Conservation (phyloP, 768 basidiomycete genomes). For the Pisolithus marmoratus region DNA sequence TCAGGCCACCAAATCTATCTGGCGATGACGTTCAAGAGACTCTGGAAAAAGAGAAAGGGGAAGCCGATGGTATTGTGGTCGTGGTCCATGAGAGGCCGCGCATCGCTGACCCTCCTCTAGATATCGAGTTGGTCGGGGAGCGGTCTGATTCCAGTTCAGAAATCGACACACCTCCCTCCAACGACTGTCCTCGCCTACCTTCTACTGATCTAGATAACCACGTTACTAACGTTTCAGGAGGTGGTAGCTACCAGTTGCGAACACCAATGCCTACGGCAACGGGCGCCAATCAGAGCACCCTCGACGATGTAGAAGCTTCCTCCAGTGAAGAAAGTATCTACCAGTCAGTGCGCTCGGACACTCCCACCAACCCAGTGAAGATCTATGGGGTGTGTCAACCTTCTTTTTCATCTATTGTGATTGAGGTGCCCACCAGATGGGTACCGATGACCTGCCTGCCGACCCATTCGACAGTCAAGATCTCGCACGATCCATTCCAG, state of each 20-base stretch:
- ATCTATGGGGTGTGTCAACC: not conserved
- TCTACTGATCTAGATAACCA: too few species aligned
- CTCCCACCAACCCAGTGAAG: not conserved
- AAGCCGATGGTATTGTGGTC: too few species aligned
- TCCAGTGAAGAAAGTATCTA: not conserved
- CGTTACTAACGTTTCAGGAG: too few species aligned
- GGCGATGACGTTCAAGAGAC: not conserved
- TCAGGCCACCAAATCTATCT: not conserved
- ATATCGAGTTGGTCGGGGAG: too few species aligned
- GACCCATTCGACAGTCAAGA: not conserved
- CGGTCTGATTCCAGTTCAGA: too few species aligned
- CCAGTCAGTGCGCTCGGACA: not conserved
- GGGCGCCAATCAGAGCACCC: not conserved
- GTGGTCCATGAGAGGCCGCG: too few species aligned
- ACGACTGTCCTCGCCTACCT: too few species aligned
- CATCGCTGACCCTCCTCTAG: too few species aligned
- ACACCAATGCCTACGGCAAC: too few species aligned
- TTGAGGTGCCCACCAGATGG: not conserved
- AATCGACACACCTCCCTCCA: too few species aligned
- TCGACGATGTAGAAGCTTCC: not conserved
- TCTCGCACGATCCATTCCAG: slow-evolving; percentile 23
- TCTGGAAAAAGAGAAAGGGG: not conserved
- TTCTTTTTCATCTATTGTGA: not conserved
- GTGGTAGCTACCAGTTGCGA: too few species aligned
- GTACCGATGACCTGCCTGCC: not conserved